A percentile compares a stretch with the other conserved stretches of the same genome.
These are phyloP conservation scores for Metschnikowia rubicola DNA, from an alignment of 805 yeast species.

Conservation along the genomic window DNA sequence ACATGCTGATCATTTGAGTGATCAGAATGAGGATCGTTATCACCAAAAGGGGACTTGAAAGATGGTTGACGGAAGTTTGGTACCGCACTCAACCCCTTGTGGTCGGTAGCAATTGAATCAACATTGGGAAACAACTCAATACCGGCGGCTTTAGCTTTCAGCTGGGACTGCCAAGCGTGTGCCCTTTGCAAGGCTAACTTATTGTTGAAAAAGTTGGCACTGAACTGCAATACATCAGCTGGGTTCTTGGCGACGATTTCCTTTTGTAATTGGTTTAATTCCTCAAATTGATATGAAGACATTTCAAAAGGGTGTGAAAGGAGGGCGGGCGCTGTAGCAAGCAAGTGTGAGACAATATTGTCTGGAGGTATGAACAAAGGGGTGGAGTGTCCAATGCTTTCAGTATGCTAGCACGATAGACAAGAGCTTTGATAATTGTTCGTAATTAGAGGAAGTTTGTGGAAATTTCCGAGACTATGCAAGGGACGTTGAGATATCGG, in stretches of 20 bases:
- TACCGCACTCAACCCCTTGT: conserved; percentile 24
- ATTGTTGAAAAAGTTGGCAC: conserved; percentile 66
- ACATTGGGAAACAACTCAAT: conserved; percentile 43
- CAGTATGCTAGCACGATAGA: background rate
- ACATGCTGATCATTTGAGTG: conserved; percentile 32
- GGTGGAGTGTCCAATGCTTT: background rate
- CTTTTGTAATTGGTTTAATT: conserved; percentile 60
- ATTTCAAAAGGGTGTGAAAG: background rate
- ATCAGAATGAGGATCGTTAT: conserved; percentile 59
- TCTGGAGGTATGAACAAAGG: too few relatives aligned
- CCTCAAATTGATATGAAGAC: conserved; percentile 35
- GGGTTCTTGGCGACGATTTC: conserved; percentile 55
- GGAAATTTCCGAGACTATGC: background rate
- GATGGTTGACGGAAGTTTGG: conserved; percentile 39
- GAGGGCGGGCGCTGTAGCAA: conserved; percentile 7
- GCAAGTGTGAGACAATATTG: background rate
- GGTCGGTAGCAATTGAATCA: conserved; percentile 31
- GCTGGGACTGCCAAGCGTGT: conserved; percentile 48
- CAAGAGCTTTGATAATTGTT: background rate
- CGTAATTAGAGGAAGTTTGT: background rate
- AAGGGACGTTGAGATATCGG: too few relatives aligned
- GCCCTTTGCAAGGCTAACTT: conserved; percentile 59
- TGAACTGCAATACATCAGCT: conserved; percentile 66
- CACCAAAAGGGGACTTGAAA: conserved; percentile 61
- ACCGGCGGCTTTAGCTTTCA: conserved; percentile 49